These are phyloP conservation scores for Sporobolus alterniflorus DNA, from an alignment of 202 grass and related monocot genomes.

Conservation along the genomic window DNA sequence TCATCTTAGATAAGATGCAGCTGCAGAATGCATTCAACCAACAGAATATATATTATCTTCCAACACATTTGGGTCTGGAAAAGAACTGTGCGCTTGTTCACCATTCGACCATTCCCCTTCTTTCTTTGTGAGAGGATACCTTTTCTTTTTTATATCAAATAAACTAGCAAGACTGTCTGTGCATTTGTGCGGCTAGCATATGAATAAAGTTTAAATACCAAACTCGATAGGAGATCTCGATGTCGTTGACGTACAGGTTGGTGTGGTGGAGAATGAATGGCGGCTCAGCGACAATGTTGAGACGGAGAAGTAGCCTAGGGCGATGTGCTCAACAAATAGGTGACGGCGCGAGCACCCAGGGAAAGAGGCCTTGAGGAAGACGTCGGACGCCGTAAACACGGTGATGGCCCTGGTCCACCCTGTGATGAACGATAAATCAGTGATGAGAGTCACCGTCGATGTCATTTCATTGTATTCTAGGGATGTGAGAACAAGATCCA, in stretches of 20 bases:
- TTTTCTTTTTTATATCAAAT: not conserved
- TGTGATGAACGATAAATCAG: conserved; percentile 21
- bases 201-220: too few relatives aligned
- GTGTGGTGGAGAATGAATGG: conserved; percentile 39
- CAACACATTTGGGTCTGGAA: not conserved
- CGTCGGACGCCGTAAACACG: conserved; percentile 70
- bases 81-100: not conserved
- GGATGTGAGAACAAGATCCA: conserved; percentile 72
- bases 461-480: conserved; percentile 83
- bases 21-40: not conserved
- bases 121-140: not conserved
- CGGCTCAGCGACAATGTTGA: conserved; percentile 46
- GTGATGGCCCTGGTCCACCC: conserved; percentile 63
- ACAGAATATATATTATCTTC: not conserved
- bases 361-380: conserved; percentile 55
- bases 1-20: conserved; percentile 28
- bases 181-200: too few relatives aligned
- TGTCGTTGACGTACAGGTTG: conserved; percentile 65
- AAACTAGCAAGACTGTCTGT: too few relatives aligned
- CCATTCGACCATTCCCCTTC: too few relatives aligned
- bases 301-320: conserved; percentile 75
- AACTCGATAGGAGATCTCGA: conserved; percentile 62
- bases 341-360: conserved; percentile 55
- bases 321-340: conserved; percentile 67
- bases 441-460: conserved; percentile 50